These are phyloP conservation scores for Alternaria sp. DNA, from an alignment of 2,329 filamentous ascomycete genomes.

Conservation along the genomic window DNA sequence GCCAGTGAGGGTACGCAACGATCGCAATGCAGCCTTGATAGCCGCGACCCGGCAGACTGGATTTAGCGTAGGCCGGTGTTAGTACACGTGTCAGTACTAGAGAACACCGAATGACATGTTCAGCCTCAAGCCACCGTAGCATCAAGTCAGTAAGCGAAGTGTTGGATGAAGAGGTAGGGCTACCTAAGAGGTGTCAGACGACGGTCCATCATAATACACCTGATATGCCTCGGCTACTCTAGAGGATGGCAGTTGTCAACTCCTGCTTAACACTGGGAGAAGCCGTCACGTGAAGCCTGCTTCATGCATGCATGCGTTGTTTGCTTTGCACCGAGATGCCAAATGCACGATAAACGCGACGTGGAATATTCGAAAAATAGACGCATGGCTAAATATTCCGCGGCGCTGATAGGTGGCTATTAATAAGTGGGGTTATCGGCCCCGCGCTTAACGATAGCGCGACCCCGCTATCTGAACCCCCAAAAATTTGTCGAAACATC, in stretches of 20 bases:
- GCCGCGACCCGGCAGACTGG: conserved; percentile 19
- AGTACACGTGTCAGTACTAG: conserved; percentile 25
- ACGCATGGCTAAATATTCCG: conserved; percentile 10
- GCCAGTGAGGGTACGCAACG: conserved; percentile 18
- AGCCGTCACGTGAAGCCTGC: conserved; percentile 4
- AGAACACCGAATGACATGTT: conserved; percentile 13
- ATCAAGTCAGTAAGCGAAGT: conserved; percentile 17
- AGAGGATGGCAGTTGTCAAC: neutral
- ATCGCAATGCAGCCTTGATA: conserved; percentile 10
- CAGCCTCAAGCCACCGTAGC: conserved; percentile 14
- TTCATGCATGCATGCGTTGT: conserved; percentile 2
- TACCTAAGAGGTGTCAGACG: neutral
- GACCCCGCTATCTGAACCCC: conserved; percentile 14
- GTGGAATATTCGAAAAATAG: conserved; percentile 9
- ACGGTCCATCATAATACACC: neutral
- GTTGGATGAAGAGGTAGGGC: conserved; percentile 2
- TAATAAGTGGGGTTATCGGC: conserved; percentile 22
- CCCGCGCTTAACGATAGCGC: conserved; percentile 26
- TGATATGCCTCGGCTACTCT: neutral
- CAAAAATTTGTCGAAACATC: conserved; percentile 12
- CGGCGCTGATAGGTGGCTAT: conserved; percentile 16
- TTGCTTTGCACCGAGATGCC: neutral
- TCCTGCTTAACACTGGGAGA: neutral
- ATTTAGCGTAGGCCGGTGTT: conserved; percentile 12
- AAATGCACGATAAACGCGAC: conserved; percentile 12